Base-by-base conservation (phyloP, 495 filamentous ascomycete genomes). In the Xylaria palmicola region DNA sequence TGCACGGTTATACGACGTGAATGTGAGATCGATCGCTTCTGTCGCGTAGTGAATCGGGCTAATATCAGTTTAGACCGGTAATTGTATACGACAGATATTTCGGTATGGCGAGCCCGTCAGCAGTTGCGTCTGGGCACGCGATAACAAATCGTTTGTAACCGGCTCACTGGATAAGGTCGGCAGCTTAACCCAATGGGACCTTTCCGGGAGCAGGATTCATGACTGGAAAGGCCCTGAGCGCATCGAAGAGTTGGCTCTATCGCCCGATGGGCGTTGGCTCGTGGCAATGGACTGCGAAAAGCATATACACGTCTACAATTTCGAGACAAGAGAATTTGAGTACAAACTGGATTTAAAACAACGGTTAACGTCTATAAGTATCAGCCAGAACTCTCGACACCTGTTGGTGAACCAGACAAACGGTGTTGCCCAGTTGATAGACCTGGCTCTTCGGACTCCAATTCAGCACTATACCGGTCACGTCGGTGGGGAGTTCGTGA, bases 371-470 rank as follows among this genome's bases (percentile, higher is more conserved):
- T 93, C 89, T 12, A 76, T 98, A 60, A 87, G 78, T 62, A 88
- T 97, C 68, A 93, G 89, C 75, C 78, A 80, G 48, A 90, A 98
- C 66, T 93, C 89, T 6, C 77, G 78, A 56, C 81, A 89, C 59
- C 76, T 97, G 68, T 84, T 98, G n/a, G 83, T 98, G 29, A 94
- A 92, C 65, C 86, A 90, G 71, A 77, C 81, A 9, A 86, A 90
- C 51, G 85, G 89, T 32, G 82, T 90, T 65, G 87, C 94, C 15
- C 82, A 89, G 43, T 73, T 95, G 34, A 79, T 96, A 41, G 87
- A 94, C 60, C 83, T 97, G 20, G 84, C 87, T 3, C 89, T 87
- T 10, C 85, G 85, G 5, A 84, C 89, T 27, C 77, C 87, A n/a
- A 74, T 93, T 34, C 85, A 88, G 59, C 81, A 78, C 34, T 98